Conservation (phyloP, 495 filamentous ascomycete genomes). For the Penicillium simplicissimum region DNA sequence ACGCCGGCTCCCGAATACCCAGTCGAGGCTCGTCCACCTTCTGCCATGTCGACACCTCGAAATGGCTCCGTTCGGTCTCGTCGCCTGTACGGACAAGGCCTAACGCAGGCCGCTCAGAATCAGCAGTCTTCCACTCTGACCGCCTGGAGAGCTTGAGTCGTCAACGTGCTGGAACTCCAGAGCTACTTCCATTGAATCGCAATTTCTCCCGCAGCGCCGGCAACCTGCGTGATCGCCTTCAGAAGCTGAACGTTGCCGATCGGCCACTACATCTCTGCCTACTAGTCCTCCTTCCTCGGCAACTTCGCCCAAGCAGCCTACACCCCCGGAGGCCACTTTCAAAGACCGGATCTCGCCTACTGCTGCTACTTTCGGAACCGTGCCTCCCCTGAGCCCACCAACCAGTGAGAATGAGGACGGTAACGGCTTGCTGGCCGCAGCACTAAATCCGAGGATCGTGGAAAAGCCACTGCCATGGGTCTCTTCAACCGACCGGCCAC, state of each 20-base stretch:
- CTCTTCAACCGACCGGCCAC: conserved; percentile 78
- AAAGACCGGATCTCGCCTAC: conserved; percentile 31
- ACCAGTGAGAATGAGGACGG: conserved; percentile 68
- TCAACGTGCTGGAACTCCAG: conserved; percentile 43
- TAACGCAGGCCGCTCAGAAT: conserved; percentile 77
- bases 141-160: conserved; percentile 75
- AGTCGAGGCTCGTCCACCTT: conserved; percentile 16
- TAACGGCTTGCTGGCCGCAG: conserved; percentile 48
- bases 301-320: conserved; percentile 33
- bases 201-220: conserved; percentile 55
- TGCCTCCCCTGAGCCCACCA: conserved; percentile 72
- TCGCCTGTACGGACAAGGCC: conserved; percentile 81
- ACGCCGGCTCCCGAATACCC: conserved; percentile 23
- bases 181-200: conserved; percentile 39
- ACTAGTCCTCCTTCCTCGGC: conserved; percentile 54
- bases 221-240: conserved; percentile 57
- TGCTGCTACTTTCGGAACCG: conserved; percentile 40
- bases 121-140: conserved; percentile 75
- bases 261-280: conserved; percentile 40
- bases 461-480: conserved; percentile 83
- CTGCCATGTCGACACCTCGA: conserved; percentile 37
- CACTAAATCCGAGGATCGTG: conserved; percentile 76
- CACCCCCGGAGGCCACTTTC: conserved; percentile 20
- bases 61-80: conserved; percentile 63
- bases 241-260: conserved; percentile 50